A percentile compares a stretch with the other conserved stretches of the same genome.
Conservation (phyloP, 441 rosid species). For the Isatis lusitanica region DNA sequence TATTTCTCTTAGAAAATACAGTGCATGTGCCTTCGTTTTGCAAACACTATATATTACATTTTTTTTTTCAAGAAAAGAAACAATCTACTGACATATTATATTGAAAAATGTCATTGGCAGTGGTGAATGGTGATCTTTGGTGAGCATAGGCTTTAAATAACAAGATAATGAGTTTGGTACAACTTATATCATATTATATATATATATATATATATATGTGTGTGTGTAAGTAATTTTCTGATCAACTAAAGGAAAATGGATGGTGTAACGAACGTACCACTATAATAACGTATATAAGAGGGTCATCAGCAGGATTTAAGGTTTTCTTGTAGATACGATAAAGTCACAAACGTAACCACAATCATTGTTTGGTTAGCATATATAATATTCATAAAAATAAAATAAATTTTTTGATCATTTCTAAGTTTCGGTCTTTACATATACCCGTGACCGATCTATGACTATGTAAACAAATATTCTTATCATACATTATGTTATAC, state of each 20-base stretch:
- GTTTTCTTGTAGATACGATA: slow-evolving; percentile 1
- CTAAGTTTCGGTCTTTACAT: neutral
- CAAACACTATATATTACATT: too few relatives aligned
- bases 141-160: neutral
- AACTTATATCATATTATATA: neutral
- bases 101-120: neutral
- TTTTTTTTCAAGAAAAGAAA: neutral
- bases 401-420: neutral
- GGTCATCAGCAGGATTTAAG: neutral
- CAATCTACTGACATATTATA: neutral
- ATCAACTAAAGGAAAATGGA: neutral
- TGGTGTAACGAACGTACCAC: neutral
- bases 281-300: neutral
- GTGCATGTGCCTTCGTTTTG: too few relatives aligned
- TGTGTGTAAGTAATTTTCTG: neutral
- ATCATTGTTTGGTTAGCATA: neutral
- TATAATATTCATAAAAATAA: neutral
- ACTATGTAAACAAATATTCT: neutral
- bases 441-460: neutral
- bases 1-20: too few relatives aligned
- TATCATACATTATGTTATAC: neutral
- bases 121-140: neutral
- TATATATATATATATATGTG: neutral
- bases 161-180: slow-evolving; percentile 8
- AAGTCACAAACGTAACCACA: neutral